Evolutionary conservation across 352 stramenopile species (phyloP).

Genomic region (Phytophthora fragariaefolia): DNA sequence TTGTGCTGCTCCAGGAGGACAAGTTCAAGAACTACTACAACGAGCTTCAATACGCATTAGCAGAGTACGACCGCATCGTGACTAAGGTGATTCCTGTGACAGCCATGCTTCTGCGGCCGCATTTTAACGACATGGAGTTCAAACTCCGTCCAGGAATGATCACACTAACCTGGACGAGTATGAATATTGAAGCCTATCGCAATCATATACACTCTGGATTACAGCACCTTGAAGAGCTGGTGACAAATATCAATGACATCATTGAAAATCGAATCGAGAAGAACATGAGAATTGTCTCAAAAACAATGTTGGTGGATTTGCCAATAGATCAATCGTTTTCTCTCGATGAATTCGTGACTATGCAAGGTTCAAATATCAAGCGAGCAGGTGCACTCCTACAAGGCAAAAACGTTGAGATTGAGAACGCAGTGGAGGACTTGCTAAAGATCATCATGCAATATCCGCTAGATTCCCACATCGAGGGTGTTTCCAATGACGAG

Average conservation of each 20-base stretch:
- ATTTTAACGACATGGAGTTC: constrained; percentile 99
- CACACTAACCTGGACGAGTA: constrained; percentile 99
- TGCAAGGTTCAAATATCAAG: constrained; percentile 96
- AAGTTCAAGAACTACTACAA: constrained; percentile 99
- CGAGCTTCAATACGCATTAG: constrained; percentile 96
- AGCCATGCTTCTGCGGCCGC: constrained; percentile 94
- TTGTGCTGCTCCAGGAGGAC: constrained; percentile 97
- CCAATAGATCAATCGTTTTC: constrained; percentile 97
- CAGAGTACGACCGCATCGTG: constrained; percentile 98
- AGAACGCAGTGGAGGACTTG: constrained; percentile 97
- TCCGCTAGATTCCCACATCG: constrained; percentile 95
- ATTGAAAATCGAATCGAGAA: constrained; percentile 99
- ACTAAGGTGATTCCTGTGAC: constrained; percentile 98
- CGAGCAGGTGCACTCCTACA: constrained; percentile 93
- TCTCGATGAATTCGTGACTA: constrained; percentile 97
- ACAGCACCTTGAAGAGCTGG: constrained; percentile 96
- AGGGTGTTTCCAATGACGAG: constrained; percentile 94
- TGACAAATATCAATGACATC: constrained; percentile 99
- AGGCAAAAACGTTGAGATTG: constrained; percentile 98
- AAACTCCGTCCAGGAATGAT: constrained; percentile 99
- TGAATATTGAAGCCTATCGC: constrained; percentile 99
- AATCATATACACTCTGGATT: constrained; percentile 93
- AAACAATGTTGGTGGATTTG: constrained; percentile 97
- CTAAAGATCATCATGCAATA: constrained; percentile 97
- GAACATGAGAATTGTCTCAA: constrained; percentile 98